These are phyloP conservation scores for Psilocybe mexicana DNA, from an alignment of 1,284 basidiomycete genomes.

Conservation along the genomic window DNA sequence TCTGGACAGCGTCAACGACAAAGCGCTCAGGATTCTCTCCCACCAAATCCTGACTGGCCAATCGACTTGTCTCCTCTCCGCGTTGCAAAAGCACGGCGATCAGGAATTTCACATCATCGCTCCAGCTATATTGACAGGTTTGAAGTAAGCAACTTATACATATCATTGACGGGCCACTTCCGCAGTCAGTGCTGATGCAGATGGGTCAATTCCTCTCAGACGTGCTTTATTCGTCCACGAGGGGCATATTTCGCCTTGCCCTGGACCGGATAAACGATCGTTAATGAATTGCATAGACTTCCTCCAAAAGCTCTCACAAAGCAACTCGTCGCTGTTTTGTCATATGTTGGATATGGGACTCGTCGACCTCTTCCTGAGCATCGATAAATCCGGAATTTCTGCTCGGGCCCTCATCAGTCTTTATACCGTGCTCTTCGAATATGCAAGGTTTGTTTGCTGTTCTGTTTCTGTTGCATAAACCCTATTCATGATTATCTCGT, in stretches of 20 bases:
- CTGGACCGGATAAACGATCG: constrained; percentile 5
- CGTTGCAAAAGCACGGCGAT: constrained; percentile 1
- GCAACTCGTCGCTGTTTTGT: not conserved
- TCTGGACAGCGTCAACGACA: constrained; percentile 11
- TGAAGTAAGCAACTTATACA: constrained; percentile 1
- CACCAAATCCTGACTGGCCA: constrained; percentile 6
- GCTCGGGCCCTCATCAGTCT: not conserved
- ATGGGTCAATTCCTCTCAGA: not conserved
- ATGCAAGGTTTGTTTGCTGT: not conserved
- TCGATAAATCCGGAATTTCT: not conserved
- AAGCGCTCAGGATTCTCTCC: constrained; percentile 8
- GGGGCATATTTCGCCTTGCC: constrained; percentile 9
- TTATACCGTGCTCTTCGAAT: constrained; percentile 6
- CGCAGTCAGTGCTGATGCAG: too few species aligned
- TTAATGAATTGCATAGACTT: constrained; percentile 9
- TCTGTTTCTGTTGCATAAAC: not conserved
- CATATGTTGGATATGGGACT: constrained; percentile 2
- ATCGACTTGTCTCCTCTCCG: not conserved
- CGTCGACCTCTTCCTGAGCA: constrained; percentile 4
- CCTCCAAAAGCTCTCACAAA: constrained; percentile 1
- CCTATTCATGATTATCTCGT: not conserved
- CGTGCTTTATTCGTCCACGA: constrained; percentile 7
- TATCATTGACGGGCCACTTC: not conserved
- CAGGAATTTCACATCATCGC: constrained; percentile 9
- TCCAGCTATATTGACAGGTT: constrained; percentile 4